Base-by-base conservation (phyloP, 2,329 filamentous ascomycete species). In the Aspergillus persii region DNA sequence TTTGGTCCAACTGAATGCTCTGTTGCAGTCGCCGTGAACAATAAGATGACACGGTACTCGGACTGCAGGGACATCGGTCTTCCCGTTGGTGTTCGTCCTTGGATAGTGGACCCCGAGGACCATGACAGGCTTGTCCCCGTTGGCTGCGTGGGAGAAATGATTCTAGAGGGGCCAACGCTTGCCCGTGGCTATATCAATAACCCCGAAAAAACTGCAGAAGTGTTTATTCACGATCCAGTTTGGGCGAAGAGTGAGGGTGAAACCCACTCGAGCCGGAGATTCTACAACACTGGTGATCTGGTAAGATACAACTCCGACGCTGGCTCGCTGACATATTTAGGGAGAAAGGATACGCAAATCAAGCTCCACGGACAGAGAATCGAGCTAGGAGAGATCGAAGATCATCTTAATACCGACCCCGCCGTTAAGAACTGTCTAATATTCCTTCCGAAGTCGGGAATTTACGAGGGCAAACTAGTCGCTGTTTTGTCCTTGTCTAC, bases 311-410 rank as follows among this genome's bases (percentile, higher is more conserved):
- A 75, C 48, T 72, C 71, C 0, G 70, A 74, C 27, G 59, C 62
- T 44, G 75, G 75, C 29, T 69, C 73, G 2, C 62, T 77, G n/a
- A 71, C 68, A 11, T 77, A 74, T 61, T 59, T 87, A 44, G 86
- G 86, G 15, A 80, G 88, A 52, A 87, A 86, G 64, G 88, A 90
- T 66, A 83, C 83, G n/a, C 87, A 88, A 70, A 83, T 89, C 56
- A 90, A 91, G 73, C 75, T 90, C 30, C 79, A 82, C 9, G 90
- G 89, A 29, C 87, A 85, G 63, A 78, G 87, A 56, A 82, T 89
- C 54, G 89, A 87, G 72, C 77, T 87, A 53, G 80, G 76, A 9
- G 82, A 80, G 68, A 81, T 81, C 55, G 83, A 78, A 68, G 75
- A 74, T 61, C 76, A 72, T 36, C 61, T 77, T 11, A 69, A 60